Percentiles rank a stretch among this genome's conserved stretches.
phyloP scores from a whole-genome alignment of 2,329 filamentous ascomycete genomes.

The Trichoderma pleuroti region DNA sequence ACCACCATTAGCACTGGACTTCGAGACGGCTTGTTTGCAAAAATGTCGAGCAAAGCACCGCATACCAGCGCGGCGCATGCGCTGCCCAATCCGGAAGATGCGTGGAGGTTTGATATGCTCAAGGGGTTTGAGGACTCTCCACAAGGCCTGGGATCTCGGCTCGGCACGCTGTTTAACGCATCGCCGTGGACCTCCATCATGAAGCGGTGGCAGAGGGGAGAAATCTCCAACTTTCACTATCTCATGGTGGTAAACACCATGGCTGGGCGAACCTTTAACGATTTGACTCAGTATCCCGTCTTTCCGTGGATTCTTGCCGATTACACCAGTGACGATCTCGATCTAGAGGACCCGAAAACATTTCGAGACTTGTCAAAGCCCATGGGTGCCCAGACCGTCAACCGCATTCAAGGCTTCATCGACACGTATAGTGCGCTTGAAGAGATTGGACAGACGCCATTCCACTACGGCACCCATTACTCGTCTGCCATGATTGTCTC shows the following conservation, averaged over 20 bases:
- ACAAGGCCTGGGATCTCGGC: constrained; percentile 73
- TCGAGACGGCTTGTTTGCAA: constrained; percentile 76
- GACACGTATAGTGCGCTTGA: constrained; percentile 83
- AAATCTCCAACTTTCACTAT: constrained; percentile 98
- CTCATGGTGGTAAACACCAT: constrained; percentile 98
- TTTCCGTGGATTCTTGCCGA: constrained; percentile 97
- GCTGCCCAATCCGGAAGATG: constrained; percentile 75
- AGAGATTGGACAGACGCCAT: constrained; percentile 89
- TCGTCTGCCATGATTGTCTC: constrained; percentile 99
- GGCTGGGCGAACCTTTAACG: constrained; percentile 95
- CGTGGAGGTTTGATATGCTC: constrained; percentile 86
- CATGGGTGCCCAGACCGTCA: constrained; percentile 84
- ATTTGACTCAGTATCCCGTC: constrained; percentile 95
- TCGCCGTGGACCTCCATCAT: constrained; percentile 79
- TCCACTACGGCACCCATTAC: constrained; percentile 98
- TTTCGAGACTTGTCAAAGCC: constrained; percentile 93
- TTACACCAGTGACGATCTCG: constrained; percentile 89
- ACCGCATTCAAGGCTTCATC: constrained; percentile 73
- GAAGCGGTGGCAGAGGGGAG: constrained; percentile 84
- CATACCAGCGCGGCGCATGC: constrained; percentile 69
- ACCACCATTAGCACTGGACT: constrained; percentile 72
- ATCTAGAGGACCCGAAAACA: constrained; percentile 75
- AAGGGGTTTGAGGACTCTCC: constrained; percentile 60
- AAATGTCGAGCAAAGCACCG: constrained; percentile 73
- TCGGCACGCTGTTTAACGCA: constrained; percentile 87